A percentile compares a stretch with the other conserved stretches of the same genome.
phyloP scores from a whole-genome alignment of 345 rosid species.

The Salix purpurea region DNA sequence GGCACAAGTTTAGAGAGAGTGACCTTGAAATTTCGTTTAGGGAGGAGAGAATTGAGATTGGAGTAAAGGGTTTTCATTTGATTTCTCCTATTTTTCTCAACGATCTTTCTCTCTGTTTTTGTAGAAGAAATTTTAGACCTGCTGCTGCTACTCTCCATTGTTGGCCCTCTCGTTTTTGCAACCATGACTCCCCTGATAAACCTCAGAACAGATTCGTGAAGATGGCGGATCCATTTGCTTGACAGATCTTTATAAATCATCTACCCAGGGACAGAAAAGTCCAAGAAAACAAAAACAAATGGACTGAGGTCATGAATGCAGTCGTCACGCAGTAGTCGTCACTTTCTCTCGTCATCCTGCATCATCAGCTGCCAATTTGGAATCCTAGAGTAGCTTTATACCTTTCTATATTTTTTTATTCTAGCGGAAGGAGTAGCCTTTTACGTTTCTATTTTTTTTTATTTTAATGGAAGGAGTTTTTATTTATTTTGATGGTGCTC shows the following conservation, averaged over 20 bases:
- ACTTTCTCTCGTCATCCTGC: not conserved
- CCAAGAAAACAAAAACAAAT: not conserved
- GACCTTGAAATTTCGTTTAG: slow-evolving; percentile 31
- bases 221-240: not conserved
- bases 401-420: not conserved
- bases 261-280: not conserved
- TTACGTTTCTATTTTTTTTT: not conserved
- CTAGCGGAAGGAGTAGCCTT: not conserved
- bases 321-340: not conserved
- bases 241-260: not conserved
- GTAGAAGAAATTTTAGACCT: slow-evolving; percentile 10
- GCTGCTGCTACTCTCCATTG: slow-evolving; percentile 5
- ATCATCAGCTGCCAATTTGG: not conserved
- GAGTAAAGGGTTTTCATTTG: slow-evolving; percentile 43
- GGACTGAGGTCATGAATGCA: not conserved
- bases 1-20: not conserved
- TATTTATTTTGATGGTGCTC: not conserved
- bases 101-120: slow-evolving; percentile 45
- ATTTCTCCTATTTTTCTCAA: slow-evolving; percentile 52
- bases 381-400: not conserved
- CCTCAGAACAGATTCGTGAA: not conserved
- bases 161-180: not conserved
- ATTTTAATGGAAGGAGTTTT: not conserved
- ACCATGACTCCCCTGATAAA: not conserved
- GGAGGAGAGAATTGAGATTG: slow-evolving; percentile 46